Evolutionary conservation across 177 flowering plant genomes (phyloP).

Genomic region (Vitis hybrid): DNA sequence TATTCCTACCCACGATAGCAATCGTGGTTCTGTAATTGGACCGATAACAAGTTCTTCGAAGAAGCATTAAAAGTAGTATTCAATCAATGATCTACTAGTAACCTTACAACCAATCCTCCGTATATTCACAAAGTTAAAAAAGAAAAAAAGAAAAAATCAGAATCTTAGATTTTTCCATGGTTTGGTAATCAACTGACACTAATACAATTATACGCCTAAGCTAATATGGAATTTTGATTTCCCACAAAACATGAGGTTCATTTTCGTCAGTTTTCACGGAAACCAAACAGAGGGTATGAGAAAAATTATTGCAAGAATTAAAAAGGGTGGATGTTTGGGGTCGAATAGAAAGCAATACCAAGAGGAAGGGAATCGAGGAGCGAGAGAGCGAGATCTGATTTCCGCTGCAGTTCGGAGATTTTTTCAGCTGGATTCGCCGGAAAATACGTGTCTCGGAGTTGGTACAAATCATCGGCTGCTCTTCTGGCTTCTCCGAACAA

Average conservation of each 20-base stretch:
- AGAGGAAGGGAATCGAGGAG: conserved; percentile 73
- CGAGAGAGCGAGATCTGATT: conserved; percentile 56
- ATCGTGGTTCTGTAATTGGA: too few relatives aligned
- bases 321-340: background rate
- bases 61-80: too few relatives aligned
- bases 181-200: too few relatives aligned
- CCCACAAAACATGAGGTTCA: background rate
- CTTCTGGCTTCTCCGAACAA: conserved; percentile 32
- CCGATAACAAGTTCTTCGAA: too few relatives aligned
- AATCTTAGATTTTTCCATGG: too few relatives aligned
- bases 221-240: too few relatives aligned
- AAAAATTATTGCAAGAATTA: background rate
- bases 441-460: conserved; percentile 62
- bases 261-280: background rate
- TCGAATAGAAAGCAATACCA: conserved; percentile 32
- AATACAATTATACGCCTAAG: too few relatives aligned
- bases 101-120: too few relatives aligned
- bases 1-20: too few relatives aligned
- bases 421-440: conserved; percentile 58
- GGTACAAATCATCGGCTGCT: conserved; percentile 65
- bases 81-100: too few relatives aligned
- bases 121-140: too few relatives aligned
- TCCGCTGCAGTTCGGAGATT: conserved; percentile 35
- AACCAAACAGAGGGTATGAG: background rate
- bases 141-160: too few relatives aligned